phyloP scores from a whole-genome alignment of 2,329 filamentous ascomycete genomes.

The Exutisphaerella laricina region DNA sequence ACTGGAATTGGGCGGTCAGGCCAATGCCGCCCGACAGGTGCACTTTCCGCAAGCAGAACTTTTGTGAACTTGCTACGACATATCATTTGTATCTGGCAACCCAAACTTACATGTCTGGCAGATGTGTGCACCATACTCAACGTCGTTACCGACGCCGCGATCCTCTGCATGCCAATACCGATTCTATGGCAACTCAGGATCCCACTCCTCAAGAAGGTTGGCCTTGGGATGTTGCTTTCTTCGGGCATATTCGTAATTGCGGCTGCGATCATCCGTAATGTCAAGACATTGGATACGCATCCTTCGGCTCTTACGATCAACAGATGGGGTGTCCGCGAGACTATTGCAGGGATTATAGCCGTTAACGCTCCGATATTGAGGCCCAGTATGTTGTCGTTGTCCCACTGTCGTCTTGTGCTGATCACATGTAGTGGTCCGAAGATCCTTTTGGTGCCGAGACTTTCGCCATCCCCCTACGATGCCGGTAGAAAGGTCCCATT shows the following conservation, averaged over 20 bases:
- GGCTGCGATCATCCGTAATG: slow-evolving; percentile 33
- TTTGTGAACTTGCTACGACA: slow-evolving; percentile 1
- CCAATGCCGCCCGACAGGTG: slow-evolving; percentile 29
- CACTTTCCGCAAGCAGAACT: slow-evolving; percentile 28
- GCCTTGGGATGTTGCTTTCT: slow-evolving; percentile 31
- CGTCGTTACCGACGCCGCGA: slow-evolving; percentile 31
- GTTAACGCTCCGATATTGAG: slow-evolving; percentile 35
- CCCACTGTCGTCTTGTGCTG: not conserved
- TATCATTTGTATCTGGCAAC: slow-evolving; percentile 4
- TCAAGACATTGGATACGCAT: slow-evolving; percentile 28
- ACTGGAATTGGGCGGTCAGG: slow-evolving; percentile 28
- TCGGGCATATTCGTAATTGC: slow-evolving; percentile 36
- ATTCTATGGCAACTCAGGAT: slow-evolving; percentile 33
- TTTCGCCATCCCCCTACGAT: slow-evolving; percentile 1
- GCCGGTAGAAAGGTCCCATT: not conserved
- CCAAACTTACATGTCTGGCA: slow-evolving; percentile 26
- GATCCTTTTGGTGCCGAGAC: slow-evolving; percentile 29
- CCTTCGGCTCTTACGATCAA: slow-evolving; percentile 35
- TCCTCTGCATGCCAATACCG: slow-evolving; percentile 34
- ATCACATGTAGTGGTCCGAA: slow-evolving; percentile 19
- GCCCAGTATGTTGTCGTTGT: slow-evolving; percentile 13
- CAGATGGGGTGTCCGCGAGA: slow-evolving; percentile 37
- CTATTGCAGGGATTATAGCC: slow-evolving; percentile 34
- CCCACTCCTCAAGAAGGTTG: slow-evolving; percentile 30
- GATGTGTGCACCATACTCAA: slow-evolving; percentile 30